A percentile compares a stretch with the other conserved stretches of the same genome.
phyloP scores from a whole-genome alignment of 257 asterid species.

The Solanum bulbocastanum region DNA sequence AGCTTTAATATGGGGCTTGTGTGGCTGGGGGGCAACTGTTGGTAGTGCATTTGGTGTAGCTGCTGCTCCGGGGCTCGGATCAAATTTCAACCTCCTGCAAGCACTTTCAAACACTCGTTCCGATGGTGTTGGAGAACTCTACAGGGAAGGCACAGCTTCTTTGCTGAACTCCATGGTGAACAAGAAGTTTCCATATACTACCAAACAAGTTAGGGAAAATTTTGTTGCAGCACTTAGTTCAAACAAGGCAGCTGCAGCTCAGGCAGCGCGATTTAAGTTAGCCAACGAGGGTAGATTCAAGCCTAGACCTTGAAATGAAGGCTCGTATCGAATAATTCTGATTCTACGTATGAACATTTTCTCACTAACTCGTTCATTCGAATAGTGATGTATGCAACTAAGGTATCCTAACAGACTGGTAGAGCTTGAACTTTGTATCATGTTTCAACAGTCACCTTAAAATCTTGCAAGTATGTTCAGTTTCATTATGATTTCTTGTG shows the following conservation, averaged over 20 bases:
- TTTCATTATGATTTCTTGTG: neutral
- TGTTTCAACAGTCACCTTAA: neutral
- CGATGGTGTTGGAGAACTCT: slow-evolving; percentile 74
- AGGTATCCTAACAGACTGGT: neutral
- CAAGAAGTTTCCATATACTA: slow-evolving; percentile 55
- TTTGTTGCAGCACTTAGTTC: slow-evolving; percentile 59
- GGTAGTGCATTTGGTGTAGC: slow-evolving; percentile 35
- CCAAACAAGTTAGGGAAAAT: slow-evolving; percentile 57
- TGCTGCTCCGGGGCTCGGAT: slow-evolving; percentile 27
- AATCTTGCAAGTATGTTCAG: neutral
- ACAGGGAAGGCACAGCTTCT: slow-evolving; percentile 91
- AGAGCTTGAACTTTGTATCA: neutral
- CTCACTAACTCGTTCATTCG: neutral
- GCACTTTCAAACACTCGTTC: slow-evolving; percentile 61
- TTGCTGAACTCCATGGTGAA: slow-evolving; percentile 76
- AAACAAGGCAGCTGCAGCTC: slow-evolving; percentile 63
- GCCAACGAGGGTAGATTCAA: slow-evolving; percentile 66
- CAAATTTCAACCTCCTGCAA: slow-evolving; percentile 45
- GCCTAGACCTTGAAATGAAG: slow-evolving; percentile 25
- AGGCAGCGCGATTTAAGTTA: slow-evolving; percentile 60
- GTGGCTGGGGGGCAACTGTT: slow-evolving; percentile 41
- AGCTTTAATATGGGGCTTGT: slow-evolving; percentile 33
- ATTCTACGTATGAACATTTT: neutral
- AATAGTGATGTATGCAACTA: neutral
- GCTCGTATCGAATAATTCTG: neutral